Percentiles rank a stretch among this genome's conserved stretches.
Conservation (phyloP, 2,329 filamentous ascomycete genomes). For the Aspergillus sp. region DNA sequence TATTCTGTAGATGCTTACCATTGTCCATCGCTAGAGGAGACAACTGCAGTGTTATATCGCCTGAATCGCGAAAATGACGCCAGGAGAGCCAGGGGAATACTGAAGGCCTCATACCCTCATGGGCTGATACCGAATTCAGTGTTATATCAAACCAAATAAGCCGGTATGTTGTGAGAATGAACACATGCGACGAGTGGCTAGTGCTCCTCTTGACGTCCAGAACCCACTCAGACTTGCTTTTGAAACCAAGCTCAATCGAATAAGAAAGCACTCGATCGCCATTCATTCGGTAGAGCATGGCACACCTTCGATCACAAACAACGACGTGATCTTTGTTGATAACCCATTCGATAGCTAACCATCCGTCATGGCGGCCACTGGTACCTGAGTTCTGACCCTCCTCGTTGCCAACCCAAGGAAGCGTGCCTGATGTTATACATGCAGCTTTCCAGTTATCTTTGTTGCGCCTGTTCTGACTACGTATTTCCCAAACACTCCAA, state of each 20-base stretch:
- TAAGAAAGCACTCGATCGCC: constrained; percentile 25
- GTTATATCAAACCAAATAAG: constrained; percentile 48
- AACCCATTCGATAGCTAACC: constrained; percentile 45
- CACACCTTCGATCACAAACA: constrained; percentile 51
- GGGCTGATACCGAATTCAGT: constrained; percentile 25
- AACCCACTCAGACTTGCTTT: constrained; percentile 51
- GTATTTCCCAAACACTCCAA: constrained; percentile 55
- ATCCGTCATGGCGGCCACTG: constrained; percentile 40
- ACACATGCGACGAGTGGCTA: constrained; percentile 44
- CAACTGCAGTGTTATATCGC: constrained; percentile 53
- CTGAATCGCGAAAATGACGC: constrained; percentile 54
- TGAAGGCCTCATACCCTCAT: constrained; percentile 26
- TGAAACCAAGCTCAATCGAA: constrained; percentile 37
- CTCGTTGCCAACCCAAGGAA: constrained; percentile 24
- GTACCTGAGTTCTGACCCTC: constrained; percentile 14
- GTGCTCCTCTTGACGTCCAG: constrained; percentile 52
- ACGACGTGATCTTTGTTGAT: constrained; percentile 43
- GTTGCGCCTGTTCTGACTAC: constrained; percentile 30
- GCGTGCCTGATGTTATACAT: constrained; percentile 30
- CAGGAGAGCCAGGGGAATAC: constrained; percentile 47
- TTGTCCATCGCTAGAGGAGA: constrained; percentile 31
- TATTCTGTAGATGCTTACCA: constrained; percentile 26
- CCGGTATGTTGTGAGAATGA: constrained; percentile 55
- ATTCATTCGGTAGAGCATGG: constrained; percentile 37
- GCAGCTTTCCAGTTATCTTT: constrained; percentile 30